phyloP scores from a whole-genome alignment of 2,329 filamentous ascomycete genomes.

The Sordariomycetes sp. region DNA sequence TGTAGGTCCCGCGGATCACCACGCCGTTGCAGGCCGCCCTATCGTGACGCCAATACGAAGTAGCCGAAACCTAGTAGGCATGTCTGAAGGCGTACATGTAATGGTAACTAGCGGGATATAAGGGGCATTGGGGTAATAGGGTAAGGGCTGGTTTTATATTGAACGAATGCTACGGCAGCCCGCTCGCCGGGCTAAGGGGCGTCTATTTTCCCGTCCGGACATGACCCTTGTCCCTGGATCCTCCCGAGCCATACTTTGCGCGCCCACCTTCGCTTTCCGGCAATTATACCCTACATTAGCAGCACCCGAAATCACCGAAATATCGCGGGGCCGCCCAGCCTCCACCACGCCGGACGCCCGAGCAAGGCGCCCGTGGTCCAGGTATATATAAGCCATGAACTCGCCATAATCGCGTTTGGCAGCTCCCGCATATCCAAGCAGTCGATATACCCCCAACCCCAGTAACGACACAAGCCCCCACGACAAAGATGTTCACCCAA shows the following conservation, averaged over 20 bases:
- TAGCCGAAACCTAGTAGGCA: no score
- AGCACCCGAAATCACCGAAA: background rate
- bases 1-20: background rate
- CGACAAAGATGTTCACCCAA: slow-evolving; percentile 14
- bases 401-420: background rate
- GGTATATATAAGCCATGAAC: background rate
- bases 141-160: background rate
- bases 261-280: background rate
- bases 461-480: background rate
- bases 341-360: no score
- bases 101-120: no score
- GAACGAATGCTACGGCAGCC: background rate
- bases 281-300: background rate
- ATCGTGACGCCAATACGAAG: no score
- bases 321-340: background rate
- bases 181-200: background rate
- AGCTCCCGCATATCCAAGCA: background rate
- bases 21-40: background rate
- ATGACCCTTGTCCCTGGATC: background rate
- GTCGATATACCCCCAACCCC: background rate
- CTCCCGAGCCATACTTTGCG: background rate
- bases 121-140: background rate
- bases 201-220: background rate
- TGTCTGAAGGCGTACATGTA: no score
- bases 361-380: no score